A percentile compares a stretch with the other conserved stretches of the same genome.
These are phyloP conservation scores for Chlamydomonas sp. DNA, from an alignment of 139 green algal species.

Conservation along the genomic window DNA sequence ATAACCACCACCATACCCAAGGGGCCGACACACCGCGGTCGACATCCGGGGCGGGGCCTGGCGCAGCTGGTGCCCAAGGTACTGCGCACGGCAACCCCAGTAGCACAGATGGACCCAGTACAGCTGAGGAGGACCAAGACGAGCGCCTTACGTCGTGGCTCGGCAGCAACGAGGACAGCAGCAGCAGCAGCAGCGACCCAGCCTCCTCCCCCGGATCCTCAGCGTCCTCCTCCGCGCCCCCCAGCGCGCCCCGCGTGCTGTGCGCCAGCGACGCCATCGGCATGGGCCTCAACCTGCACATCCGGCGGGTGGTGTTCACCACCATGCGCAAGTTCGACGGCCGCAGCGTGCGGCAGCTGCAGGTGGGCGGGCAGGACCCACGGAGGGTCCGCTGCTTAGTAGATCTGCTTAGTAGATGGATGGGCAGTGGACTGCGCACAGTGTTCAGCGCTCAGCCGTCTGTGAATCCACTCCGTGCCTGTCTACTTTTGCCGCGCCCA, in stretches of 20 bases:
- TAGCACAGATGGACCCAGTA: background rate
- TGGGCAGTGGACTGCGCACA: no score
- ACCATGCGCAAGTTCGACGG: conserved; percentile 85
- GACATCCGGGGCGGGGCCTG: background rate
- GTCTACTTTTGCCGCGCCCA: no score
- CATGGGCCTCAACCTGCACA: conserved; percentile 99
- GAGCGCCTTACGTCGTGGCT: no score
- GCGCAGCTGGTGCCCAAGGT: background rate
- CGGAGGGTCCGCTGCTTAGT: no score
- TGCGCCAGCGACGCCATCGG: conserved; percentile 96
- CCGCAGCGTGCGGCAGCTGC: conserved; percentile 13
- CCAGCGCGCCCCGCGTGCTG: conserved; percentile 69
- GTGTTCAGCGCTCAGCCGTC: no score
- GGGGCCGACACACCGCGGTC: background rate
- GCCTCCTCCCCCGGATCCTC: background rate
- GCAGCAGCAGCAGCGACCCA: conserved; percentile 1
- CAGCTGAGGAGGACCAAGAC: background rate
- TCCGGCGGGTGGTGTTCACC: conserved; percentile 91
- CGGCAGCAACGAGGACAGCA: background rate
- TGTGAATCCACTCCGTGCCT: no score
- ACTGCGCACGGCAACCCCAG: background rate
- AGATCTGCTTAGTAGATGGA: no score
- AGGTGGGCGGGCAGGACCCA: background rate
- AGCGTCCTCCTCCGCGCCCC: background rate
- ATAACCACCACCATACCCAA: background rate